Conservation (phyloP, 805 yeast genomes). For the Spathaspora sp. region DNA sequence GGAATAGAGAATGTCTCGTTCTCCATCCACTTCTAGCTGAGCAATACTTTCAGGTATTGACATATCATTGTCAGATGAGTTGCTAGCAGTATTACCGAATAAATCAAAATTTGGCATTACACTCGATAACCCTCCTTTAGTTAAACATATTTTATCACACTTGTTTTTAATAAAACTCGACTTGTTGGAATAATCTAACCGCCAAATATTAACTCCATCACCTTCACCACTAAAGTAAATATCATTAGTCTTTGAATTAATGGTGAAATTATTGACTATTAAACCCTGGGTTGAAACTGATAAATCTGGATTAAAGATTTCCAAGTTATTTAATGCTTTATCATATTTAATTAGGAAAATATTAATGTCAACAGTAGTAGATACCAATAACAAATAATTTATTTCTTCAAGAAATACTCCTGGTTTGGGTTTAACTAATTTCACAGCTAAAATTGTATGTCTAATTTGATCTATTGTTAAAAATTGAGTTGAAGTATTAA, state of each 20-base stretch:
- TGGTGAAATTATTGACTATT: constrained; percentile 58
- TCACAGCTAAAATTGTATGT: constrained; percentile 73
- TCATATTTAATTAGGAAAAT: constrained; percentile 68
- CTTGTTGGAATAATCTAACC: constrained; percentile 73
- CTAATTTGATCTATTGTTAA: constrained; percentile 79
- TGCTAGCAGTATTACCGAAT: constrained; percentile 16
- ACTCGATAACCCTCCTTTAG: constrained; percentile 52
- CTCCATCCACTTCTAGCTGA: constrained; percentile 70
- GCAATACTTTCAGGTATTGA: constrained; percentile 52
- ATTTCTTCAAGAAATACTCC: constrained; percentile 79
- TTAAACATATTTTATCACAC: constrained; percentile 78
- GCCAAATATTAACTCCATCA: constrained; percentile 82
- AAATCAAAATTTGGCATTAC: constrained; percentile 36
- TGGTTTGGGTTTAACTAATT: constrained; percentile 75
- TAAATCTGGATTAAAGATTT: constrained; percentile 79
- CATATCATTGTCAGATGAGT: constrained; percentile 1
- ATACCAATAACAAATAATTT: constrained; percentile 64
- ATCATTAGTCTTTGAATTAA: constrained; percentile 65
- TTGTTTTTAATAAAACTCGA: constrained; percentile 86
- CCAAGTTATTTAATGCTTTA: constrained; percentile 44
- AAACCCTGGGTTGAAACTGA: constrained; percentile 77
- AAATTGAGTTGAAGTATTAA: constrained; percentile 49
- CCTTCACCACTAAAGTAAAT: constrained; percentile 81
- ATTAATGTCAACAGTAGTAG: constrained; percentile 78
- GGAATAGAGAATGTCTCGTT: constrained; percentile 74